These are phyloP conservation scores for Aureobasidium sp. DNA, from an alignment of 2,329 filamentous ascomycete species.

Conservation along the genomic window DNA sequence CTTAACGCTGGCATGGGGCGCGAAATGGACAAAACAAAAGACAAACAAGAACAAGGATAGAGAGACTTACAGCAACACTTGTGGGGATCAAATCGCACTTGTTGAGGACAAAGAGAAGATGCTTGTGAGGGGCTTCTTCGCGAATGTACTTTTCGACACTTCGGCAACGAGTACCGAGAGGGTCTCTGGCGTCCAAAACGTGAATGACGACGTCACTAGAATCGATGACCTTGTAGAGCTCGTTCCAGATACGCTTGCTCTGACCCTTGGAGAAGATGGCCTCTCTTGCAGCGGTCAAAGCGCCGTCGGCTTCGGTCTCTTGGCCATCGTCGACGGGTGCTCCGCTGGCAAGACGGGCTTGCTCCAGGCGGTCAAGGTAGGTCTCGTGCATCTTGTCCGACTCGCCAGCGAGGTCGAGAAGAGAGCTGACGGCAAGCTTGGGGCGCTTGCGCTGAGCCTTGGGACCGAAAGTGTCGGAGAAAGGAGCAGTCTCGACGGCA, in stretches of 20 bases:
- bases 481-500: slow-evolving; percentile 79
- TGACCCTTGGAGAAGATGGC: slow-evolving; percentile 93
- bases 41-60: slow-evolving; percentile 16
- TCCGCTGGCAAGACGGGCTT: slow-evolving; percentile 69
- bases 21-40: slow-evolving; percentile 23
- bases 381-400: slow-evolving; percentile 73
- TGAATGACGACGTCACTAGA: slow-evolving; percentile 96
- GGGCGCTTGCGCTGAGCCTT: slow-evolving; percentile 90
- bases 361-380: slow-evolving; percentile 74
- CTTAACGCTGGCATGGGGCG: slow-evolving; percentile 70
- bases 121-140: slow-evolving; percentile 93
- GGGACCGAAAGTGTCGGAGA: slow-evolving; percentile 82
- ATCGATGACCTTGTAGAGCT: slow-evolving; percentile 86
- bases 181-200: slow-evolving; percentile 83
- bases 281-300: slow-evolving; percentile 41
- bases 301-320: slow-evolving; percentile 31
- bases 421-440: slow-evolving; percentile 75
- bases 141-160: slow-evolving; percentile 89
- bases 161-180: slow-evolving; percentile 79
- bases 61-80: slow-evolving; percentile 81
- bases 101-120: slow-evolving; percentile 82
- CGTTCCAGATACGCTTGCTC: slow-evolving; percentile 95
- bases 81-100: slow-evolving; percentile 92
- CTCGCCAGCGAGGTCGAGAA: slow-evolving; percentile 74
- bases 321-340: slow-evolving; percentile 48